Base-by-base conservation (phyloP, 1,284 basidiomycete genomes). In the Sanghuangporus sanghuang region DNA sequence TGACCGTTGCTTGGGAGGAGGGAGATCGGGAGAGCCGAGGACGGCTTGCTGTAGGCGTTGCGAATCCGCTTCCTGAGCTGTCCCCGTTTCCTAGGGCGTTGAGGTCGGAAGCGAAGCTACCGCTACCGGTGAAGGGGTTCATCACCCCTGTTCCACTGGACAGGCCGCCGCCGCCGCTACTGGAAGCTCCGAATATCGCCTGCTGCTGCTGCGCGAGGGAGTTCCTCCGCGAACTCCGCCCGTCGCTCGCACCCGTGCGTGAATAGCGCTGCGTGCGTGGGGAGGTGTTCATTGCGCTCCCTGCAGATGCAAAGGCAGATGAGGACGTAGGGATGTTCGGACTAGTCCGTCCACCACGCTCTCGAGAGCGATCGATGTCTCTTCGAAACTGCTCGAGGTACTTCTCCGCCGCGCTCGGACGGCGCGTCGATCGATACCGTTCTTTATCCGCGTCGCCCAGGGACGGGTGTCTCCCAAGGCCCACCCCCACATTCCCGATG, bases 21-120 rank as follows among this genome's bases (percentile, higher is more conserved):
- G 81, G 76, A 23, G 79, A 81, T 0, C 73, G 71, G 8, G 81
- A 79, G 49, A 76, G 66, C 18, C 80, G 79, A 16, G 81, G 79
- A 4, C 82, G 82, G 44, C 3, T 46, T 46, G 16, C 16, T 35
- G 76, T 71, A 32, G 77, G 74, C 63, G 64, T 57, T 64, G 67
- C 14, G 12, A 66, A 23, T 3, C 61, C 56, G 53, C 67, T 68
- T 27, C 65, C 64, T 57, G 40, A 60, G 52, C 54, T 59, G 16
- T 42, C 42, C 3, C 16, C 44, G 49, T 50, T 59, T 18, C 62
- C 44, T 23, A 50, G 59, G 2, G 61, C 57, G 54, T 39, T 57
- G 18, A 27, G 54, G 2, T 54, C 46, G 16, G 38, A 23, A 11
- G 52, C 49, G 35, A 44, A 32, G 11, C 27, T 23, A 21, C 48